A percentile compares a stretch with the other conserved stretches of the same genome.
Evolutionary conservation across 345 rosid genomes (phyloP).

Genomic region (Syzygium oleosum): DNA sequence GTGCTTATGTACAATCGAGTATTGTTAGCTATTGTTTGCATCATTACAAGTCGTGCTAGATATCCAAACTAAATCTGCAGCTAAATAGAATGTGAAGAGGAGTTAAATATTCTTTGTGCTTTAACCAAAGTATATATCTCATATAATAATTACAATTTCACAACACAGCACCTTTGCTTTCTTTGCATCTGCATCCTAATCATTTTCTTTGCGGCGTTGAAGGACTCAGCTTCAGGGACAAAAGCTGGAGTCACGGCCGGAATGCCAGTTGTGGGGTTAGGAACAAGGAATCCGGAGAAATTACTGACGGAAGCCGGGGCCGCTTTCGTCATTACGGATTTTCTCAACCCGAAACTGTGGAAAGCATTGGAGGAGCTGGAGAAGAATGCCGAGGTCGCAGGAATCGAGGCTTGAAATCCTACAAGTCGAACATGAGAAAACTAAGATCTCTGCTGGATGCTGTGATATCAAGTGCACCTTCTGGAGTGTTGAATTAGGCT

Average conservation of each 20-base stretch:
- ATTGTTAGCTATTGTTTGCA: neutral
- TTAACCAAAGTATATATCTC: neutral
- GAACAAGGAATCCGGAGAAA: constrained; percentile 18
- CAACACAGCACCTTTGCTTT: neutral
- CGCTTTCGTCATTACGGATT: constrained; percentile 16
- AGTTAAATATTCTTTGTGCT: neutral
- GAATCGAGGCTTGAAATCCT: neutral
- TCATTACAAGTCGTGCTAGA: neutral
- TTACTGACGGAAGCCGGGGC: constrained; percentile 21
- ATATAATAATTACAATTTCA: neutral
- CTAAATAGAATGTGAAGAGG: neutral
- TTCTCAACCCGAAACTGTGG: constrained; percentile 24
- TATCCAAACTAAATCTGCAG: neutral
- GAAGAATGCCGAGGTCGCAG: neutral
- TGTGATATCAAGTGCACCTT: neutral
- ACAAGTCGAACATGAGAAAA: neutral
- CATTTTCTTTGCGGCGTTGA: neutral
- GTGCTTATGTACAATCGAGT: neutral
- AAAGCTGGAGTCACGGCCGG: constrained; percentile 38
- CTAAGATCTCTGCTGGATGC: neutral
- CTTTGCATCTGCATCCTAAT: neutral
- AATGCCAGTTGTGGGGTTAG: constrained; percentile 28
- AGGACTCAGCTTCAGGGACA: constrained; percentile 37
- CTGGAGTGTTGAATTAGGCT: neutral
- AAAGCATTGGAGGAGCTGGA: constrained; percentile 12